Conservation (phyloP, 2,329 filamentous ascomycete genomes). For the Diaporthe vexans region DNA sequence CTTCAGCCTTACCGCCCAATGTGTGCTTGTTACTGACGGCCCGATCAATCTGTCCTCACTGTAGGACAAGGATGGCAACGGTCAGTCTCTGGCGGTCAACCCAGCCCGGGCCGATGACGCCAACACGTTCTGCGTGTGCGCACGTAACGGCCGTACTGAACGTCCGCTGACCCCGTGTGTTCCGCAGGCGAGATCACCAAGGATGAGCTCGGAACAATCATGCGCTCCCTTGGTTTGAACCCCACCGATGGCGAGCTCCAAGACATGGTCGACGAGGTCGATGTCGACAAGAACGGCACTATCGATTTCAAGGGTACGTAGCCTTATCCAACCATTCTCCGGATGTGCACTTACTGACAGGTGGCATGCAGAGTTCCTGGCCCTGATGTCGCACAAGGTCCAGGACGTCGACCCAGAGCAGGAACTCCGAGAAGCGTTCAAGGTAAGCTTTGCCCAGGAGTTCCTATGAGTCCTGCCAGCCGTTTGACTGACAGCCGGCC, state of each 20-base stretch:
- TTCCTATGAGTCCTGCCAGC: neutral
- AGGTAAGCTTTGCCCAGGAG: neutral
- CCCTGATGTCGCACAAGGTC: conserved; percentile 31
- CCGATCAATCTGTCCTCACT: neutral
- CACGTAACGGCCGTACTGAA: neutral
- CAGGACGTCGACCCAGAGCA: conserved; percentile 31
- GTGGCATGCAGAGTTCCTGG: conserved; percentile 14
- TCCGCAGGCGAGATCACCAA: conserved; percentile 72
- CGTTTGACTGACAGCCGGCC: neutral
- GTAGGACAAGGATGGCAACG: conserved; percentile 39
- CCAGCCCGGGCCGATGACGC: neutral
- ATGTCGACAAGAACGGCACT: conserved; percentile 74
- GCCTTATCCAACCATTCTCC: neutral
- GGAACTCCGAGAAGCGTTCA: conserved; percentile 30
- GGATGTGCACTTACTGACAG: neutral
- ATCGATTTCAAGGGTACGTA: conserved; percentile 72
- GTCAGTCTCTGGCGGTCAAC: conserved; percentile 33
- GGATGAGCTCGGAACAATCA: conserved; percentile 73
- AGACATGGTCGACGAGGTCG: conserved; percentile 78
- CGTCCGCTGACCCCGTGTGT: neutral
- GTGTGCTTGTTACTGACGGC: conserved; percentile 8
- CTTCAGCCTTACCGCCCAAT: neutral
- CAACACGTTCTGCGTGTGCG: neutral
- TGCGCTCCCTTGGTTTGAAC: conserved; percentile 74
- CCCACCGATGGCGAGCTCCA: conserved; percentile 69